A percentile compares a stretch with the other conserved stretches of the same genome.
Evolutionary conservation across 441 rosid species (phyloP).

Genomic region (Corymbia calophylla): DNA sequence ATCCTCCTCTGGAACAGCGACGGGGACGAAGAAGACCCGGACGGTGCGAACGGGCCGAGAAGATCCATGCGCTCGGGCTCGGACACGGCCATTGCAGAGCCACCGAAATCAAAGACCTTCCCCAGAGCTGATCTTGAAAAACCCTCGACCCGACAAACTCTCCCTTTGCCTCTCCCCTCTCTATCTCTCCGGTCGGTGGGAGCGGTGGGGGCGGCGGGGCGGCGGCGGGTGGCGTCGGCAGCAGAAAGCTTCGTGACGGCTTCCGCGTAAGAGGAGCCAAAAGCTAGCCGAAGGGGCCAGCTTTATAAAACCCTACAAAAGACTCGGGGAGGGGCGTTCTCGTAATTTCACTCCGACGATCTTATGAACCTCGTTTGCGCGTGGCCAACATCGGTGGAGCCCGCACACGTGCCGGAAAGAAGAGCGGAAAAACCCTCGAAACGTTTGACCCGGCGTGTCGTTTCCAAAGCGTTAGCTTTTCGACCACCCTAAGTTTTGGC

Average conservation of each 20-base stretch:
- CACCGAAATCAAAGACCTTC: constrained; percentile 6
- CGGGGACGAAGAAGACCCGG: constrained; percentile 29
- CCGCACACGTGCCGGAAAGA: background rate
- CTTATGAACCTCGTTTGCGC: background rate
- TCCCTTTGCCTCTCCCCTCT: background rate
- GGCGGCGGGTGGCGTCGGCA: background rate
- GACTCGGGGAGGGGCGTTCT: background rate
- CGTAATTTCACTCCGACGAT: background rate
- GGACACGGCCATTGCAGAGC: constrained; percentile 12
- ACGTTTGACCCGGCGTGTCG: background rate
- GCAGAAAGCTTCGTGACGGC: background rate
- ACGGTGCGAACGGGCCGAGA: background rate
- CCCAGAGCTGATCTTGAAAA: background rate
- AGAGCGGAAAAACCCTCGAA: background rate
- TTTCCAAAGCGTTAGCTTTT: background rate
- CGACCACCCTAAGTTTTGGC: background rate
- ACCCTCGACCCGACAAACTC: background rate
- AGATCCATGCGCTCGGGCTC: constrained; percentile 12
- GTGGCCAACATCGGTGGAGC: background rate
- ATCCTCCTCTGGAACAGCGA: constrained; percentile 31
- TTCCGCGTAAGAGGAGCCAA: background rate
- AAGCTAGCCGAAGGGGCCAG: background rate
- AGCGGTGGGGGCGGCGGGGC: background rate
- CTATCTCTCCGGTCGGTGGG: background rate
- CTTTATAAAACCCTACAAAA: constrained; percentile 1